These are phyloP conservation scores for Pistacia atlantica DNA, from an alignment of 345 rosid genomes.

Conservation along the genomic window DNA sequence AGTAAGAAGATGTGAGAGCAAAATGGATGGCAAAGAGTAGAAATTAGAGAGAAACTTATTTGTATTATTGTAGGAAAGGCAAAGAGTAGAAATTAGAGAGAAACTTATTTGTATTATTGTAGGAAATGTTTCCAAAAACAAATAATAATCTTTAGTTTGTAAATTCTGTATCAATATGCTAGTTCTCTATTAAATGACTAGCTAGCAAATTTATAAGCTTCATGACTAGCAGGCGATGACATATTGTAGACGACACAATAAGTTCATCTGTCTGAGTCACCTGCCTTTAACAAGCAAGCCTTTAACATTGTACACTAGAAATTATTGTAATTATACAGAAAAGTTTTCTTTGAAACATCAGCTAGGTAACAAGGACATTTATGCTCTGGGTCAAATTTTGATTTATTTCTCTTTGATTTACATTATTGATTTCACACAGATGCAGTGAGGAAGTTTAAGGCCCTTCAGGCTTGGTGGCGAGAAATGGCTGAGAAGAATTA, in stretches of 20 bases:
- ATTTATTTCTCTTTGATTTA: background rate
- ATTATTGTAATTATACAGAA: background rate
- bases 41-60: too few relatives aligned
- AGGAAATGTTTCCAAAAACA: too few relatives aligned
- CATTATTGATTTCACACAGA: conserved; percentile 40
- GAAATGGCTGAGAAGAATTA: conserved; percentile 68
- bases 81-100: too few relatives aligned
- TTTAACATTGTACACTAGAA: background rate
- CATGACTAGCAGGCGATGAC: background rate
- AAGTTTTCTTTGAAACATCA: background rate
- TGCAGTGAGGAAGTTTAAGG: conserved; percentile 69
- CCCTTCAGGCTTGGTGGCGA: conserved; percentile 94
- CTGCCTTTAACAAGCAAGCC: background rate
- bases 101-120: too few relatives aligned
- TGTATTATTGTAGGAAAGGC: too few relatives aligned
- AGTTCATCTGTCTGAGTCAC: background rate
- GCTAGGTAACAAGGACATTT: background rate
- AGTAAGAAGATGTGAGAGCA: too few relatives aligned
- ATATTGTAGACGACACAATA: conserved; percentile 1
- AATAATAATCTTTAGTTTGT: too few relatives aligned
- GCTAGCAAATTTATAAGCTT: background rate
- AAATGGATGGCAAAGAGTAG: too few relatives aligned
- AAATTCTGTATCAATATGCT: background rate
- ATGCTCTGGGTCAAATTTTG: background rate
- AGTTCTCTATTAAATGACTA: background rate